Percentiles rank a stretch among this genome's conserved stretches.
phyloP scores from a whole-genome alignment of 2,329 filamentous ascomycete genomes.

The Fusarium multiceps region DNA sequence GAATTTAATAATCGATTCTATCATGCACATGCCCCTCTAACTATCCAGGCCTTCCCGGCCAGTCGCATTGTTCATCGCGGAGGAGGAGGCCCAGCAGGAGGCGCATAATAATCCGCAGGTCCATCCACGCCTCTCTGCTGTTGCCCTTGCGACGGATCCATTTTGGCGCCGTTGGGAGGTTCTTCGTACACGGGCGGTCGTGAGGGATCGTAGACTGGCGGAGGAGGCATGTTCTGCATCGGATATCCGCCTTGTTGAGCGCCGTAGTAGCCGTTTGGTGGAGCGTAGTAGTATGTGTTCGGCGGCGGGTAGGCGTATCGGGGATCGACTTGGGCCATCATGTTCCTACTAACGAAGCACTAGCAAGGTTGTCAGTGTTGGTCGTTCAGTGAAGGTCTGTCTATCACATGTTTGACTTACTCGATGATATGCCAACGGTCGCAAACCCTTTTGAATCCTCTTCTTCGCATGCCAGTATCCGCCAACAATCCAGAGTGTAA shows the following conservation, averaged over 20 bases:
- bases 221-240: constrained; percentile 58
- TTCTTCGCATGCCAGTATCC: constrained; percentile 77
- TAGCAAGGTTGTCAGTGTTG: constrained; percentile 42
- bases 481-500: constrained; percentile 71
- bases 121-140: constrained; percentile 25
- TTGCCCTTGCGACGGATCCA: constrained; percentile 62
- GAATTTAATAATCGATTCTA: constrained; percentile 1
- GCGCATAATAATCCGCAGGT: constrained; percentile 53
- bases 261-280: constrained; percentile 42
- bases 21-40: background rate
- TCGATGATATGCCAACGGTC: constrained; percentile 76
- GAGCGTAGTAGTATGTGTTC: constrained; percentile 55
- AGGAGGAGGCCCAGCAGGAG: constrained; percentile 59
- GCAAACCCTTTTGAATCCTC: constrained; percentile 72
- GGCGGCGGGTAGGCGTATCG: constrained; percentile 60
- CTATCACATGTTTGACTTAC: constrained; percentile 53
- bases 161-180: constrained; percentile 63
- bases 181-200: constrained; percentile 66
- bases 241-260: constrained; percentile 42
- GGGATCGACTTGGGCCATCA: constrained; percentile 61
- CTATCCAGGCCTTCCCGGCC: background rate
- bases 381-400: background rate
- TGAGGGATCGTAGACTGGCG: constrained; percentile 68
- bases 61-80: constrained; percentile 24
- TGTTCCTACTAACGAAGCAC: constrained; percentile 64